phyloP scores from a whole-genome alignment of 495 filamentous ascomycete genomes.

The Lindgomyces ingoldianus region DNA sequence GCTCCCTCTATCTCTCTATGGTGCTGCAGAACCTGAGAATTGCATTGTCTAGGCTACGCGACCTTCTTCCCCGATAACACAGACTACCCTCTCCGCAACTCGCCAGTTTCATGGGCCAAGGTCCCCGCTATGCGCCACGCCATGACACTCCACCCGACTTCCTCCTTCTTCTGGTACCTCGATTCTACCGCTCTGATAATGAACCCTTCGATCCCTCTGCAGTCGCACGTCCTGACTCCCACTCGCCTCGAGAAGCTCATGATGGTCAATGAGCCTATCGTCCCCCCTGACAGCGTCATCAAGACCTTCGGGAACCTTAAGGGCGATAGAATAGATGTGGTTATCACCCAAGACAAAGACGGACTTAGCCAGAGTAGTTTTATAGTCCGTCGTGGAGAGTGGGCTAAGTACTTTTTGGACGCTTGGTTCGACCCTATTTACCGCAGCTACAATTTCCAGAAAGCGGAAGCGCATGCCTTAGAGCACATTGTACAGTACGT shows the following conservation, averaged over 20 bases:
- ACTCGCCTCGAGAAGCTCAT: constrained; percentile 72
- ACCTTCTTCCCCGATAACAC: constrained; percentile 74
- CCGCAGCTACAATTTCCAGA: constrained; percentile 91
- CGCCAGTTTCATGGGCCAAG: constrained; percentile 72
- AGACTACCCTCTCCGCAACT: constrained; percentile 73
- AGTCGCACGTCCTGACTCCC: constrained; percentile 67
- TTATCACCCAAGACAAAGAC: constrained; percentile 81
- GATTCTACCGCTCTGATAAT: constrained; percentile 84
- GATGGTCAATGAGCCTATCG: constrained; percentile 80
- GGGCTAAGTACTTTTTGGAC: constrained; percentile 89
- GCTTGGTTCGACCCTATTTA: constrained; percentile 96
- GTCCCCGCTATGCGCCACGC: constrained; percentile 90
- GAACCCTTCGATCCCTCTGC: constrained; percentile 72
- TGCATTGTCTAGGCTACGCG: constrained; percentile 65
- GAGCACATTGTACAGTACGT: constrained; percentile 53
- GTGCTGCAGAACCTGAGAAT: neutral
- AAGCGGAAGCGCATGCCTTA: constrained; percentile 88
- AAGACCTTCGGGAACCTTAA: constrained; percentile 85
- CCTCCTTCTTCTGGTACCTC: constrained; percentile 81
- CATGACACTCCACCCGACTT: constrained; percentile 72
- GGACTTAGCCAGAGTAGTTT: constrained; percentile 78
- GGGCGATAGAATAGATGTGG: constrained; percentile 74
- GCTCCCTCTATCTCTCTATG: neutral
- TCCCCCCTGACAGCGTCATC: constrained; percentile 94
- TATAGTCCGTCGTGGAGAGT: constrained; percentile 79